Conservation (phyloP, 176 grass and related monocot genomes). For the Bonia amplexicaulis region DNA sequence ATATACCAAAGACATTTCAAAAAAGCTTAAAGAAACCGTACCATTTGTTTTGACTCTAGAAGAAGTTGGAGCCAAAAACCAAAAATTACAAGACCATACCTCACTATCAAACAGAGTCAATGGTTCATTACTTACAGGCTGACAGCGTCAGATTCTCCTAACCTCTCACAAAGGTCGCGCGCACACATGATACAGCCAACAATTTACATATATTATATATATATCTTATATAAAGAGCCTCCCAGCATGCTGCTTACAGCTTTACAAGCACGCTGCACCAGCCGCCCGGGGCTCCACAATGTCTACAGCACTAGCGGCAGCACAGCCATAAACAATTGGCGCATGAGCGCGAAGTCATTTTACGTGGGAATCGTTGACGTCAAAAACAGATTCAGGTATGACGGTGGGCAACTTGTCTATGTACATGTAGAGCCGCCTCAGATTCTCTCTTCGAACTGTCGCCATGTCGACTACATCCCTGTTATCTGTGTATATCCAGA, state of each 20-base stretch:
- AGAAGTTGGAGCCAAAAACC: too few relatives aligned
- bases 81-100: too few relatives aligned
- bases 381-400: constrained; percentile 65
- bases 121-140: constrained; percentile 17
- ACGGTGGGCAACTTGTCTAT: constrained; percentile 79
- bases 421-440: constrained; percentile 76
- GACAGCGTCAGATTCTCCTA: not conserved
- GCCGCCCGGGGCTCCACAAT: constrained; percentile 19
- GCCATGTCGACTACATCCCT: constrained; percentile 64
- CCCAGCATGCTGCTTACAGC: not conserved
- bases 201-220: not conserved
- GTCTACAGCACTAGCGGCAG: not conserved
- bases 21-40: too few relatives aligned
- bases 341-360: constrained; percentile 39
- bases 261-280: not conserved
- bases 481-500: constrained; percentile 75
- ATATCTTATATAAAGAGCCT: constrained; percentile 17
- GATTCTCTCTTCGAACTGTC: constrained; percentile 63
- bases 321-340: not conserved
- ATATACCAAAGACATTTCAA: too few relatives aligned
- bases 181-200: not conserved
- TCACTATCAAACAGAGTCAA: not conserved
- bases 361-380: constrained; percentile 66
- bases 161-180: not conserved
- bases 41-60: too few relatives aligned